These are phyloP conservation scores for Alternaria novae-zelandiae DNA, from an alignment of 2,329 filamentous ascomycete species.

Conservation along the genomic window DNA sequence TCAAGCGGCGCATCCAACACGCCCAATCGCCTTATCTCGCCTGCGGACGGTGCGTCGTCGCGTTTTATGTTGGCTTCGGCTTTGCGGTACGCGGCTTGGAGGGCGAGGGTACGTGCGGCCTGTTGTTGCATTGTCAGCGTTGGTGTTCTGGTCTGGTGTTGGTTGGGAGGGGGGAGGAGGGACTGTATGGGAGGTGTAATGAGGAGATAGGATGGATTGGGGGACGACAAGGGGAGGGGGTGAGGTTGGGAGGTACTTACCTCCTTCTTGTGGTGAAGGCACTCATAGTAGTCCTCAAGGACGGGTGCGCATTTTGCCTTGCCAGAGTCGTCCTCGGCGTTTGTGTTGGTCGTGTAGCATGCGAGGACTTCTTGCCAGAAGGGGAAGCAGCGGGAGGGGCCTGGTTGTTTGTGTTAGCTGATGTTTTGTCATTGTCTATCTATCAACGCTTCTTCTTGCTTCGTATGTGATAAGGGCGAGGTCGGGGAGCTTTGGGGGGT, in stretches of 20 bases:
- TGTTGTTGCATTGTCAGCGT: no score
- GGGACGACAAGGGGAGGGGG: no score
- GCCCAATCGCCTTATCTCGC: constrained; percentile 86
- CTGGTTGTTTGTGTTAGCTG: constrained; percentile 46
- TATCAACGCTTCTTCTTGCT: background rate
- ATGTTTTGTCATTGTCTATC: background rate
- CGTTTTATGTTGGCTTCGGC: constrained; percentile 74
- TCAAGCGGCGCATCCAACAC: constrained; percentile 80
- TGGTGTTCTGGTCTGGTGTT: no score
- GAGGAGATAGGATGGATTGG: no score
- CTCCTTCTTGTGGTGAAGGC: constrained; percentile 98
- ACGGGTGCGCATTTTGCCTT: constrained; percentile 86
- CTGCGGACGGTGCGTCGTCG: constrained; percentile 81
- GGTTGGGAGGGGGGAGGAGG: no score
- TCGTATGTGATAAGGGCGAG: no score
- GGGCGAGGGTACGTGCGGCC: constrained; percentile 77
- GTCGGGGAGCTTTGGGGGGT: background rate
- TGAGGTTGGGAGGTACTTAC: no score
- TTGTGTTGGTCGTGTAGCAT: constrained; percentile 96
- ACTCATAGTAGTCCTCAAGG: constrained; percentile 98
- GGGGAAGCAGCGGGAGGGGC: constrained; percentile 86
- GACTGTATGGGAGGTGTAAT: no score
- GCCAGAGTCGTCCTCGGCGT: constrained; percentile 75
- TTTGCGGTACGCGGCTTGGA: constrained; percentile 86
- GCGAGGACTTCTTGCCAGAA: constrained; percentile 99